These are phyloP conservation scores for Lachnellula suecica DNA, from an alignment of 2,329 filamentous ascomycete species.

Conservation along the genomic window DNA sequence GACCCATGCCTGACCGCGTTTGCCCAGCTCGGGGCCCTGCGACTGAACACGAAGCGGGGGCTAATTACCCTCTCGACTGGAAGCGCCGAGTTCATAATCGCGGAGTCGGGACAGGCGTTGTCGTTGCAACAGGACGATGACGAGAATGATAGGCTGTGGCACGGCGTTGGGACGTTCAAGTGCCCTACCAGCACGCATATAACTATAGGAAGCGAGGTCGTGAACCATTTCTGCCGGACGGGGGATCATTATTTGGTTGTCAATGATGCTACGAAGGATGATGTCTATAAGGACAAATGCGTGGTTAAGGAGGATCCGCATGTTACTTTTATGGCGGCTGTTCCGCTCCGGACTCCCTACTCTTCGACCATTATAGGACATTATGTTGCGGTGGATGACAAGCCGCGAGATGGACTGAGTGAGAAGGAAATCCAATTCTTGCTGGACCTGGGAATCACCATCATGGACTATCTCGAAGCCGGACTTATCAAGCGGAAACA, in stretches of 20 bases:
- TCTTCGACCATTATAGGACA: conserved; percentile 58
- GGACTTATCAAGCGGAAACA: conserved; percentile 51
- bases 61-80: conserved; percentile 40
- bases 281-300: conserved; percentile 36
- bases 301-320: conserved; percentile 36
- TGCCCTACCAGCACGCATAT: conserved; percentile 10
- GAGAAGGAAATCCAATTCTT: conserved; percentile 51
- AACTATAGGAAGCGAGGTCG: conserved; percentile 17
- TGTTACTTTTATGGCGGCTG: conserved; percentile 54
- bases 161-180: conserved; percentile 22
- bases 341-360: conserved; percentile 56
- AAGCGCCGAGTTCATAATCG: conserved; percentile 25
- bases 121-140: conserved; percentile 29
- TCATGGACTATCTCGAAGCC: conserved; percentile 62
- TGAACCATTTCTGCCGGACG: conserved; percentile 16
- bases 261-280: conserved; percentile 38
- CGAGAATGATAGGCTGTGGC: conserved; percentile 28
- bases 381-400: conserved; percentile 58
- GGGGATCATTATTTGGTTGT: conserved; percentile 30
- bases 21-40: conserved; percentile 49
- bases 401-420: conserved; percentile 50
- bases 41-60: conserved; percentile 45
- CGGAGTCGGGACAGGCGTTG: conserved; percentile 25
- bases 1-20: conserved; percentile 45
- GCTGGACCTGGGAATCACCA: conserved; percentile 52